Evolutionary conservation across 2,329 filamentous ascomycete genomes (phyloP).

Genomic region (Microdochium trichocladiopsis): DNA sequence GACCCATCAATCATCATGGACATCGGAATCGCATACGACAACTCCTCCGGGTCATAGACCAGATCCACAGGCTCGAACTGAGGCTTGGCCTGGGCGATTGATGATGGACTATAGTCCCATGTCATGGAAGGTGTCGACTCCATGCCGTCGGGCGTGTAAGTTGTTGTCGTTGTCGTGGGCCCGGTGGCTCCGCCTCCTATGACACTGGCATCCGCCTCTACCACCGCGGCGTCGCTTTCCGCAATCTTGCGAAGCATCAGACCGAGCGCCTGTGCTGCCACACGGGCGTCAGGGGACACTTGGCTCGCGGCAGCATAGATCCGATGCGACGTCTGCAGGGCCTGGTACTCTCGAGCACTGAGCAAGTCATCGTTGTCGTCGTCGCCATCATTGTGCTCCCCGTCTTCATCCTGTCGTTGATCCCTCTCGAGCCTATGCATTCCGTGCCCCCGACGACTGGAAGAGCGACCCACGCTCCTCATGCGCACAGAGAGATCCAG

Average conservation of each 20-base stretch:
- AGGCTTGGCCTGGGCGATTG: not conserved
- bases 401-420: not conserved
- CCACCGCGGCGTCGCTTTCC: conserved; percentile 1
- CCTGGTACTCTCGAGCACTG: conserved; percentile 3
- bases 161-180: too few species aligned
- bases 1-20: not conserved
- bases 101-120: not conserved
- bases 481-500: conserved; percentile 21
- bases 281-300: conserved; percentile 10
- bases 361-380: conserved; percentile 1
- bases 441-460: not conserved
- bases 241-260: conserved; percentile 7
- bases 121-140: not conserved
- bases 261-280: conserved; percentile 10
- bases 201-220: not conserved
- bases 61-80: not conserved
- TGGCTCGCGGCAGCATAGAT: conserved; percentile 11
- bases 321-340: conserved; percentile 8
- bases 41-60: not conserved
- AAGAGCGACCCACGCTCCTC: conserved; percentile 1
- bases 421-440: not conserved
- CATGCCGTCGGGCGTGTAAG: too few species aligned
- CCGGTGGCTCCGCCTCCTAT: too few species aligned
- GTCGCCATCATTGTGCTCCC: not conserved
- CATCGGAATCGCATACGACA: not conserved